Conservation (phyloP, 1,139 yeast genomes). For the Suhomyces coccinellae region DNA sequence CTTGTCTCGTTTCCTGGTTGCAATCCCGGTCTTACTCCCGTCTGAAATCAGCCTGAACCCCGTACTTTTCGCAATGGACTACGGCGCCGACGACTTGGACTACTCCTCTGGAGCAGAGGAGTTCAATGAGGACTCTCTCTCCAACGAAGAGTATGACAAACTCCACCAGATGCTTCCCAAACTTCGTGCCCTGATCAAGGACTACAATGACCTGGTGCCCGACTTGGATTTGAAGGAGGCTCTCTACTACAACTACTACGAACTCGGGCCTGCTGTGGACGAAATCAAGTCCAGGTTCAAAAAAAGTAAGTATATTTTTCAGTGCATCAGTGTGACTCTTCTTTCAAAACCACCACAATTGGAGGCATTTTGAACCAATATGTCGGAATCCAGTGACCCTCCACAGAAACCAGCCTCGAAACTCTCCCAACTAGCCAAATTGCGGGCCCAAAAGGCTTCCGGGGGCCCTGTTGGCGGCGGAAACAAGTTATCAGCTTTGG, state of each 20-base stretch:
- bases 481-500: constrained; percentile 45
- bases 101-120: constrained; percentile 41
- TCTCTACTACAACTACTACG: constrained; percentile 61
- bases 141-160: constrained; percentile 52
- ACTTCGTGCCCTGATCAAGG: constrained; percentile 34
- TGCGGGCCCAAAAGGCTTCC: constrained; percentile 7
- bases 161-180: constrained; percentile 44
- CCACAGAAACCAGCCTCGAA: constrained; percentile 14
- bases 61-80: constrained; percentile 15
- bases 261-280: constrained; percentile 51
- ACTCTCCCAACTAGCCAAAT: constrained; percentile 18
- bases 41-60: not conserved
- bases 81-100: constrained; percentile 44
- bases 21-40: not conserved
- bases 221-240: constrained; percentile 59
- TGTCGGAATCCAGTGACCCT: not conserved
- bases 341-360: not conserved
- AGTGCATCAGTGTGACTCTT: constrained; percentile 4
- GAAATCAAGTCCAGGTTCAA: constrained; percentile 50
- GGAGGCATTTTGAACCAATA: not conserved
- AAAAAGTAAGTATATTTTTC: constrained; percentile 42
- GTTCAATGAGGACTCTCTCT: constrained; percentile 44
- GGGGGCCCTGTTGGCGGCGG: not conserved
- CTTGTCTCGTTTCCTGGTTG: not conserved
- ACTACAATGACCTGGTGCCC: constrained; percentile 46